Conservation (phyloP, 2,329 filamentous ascomycete species). For the Stachybotrys chartarum region DNA sequence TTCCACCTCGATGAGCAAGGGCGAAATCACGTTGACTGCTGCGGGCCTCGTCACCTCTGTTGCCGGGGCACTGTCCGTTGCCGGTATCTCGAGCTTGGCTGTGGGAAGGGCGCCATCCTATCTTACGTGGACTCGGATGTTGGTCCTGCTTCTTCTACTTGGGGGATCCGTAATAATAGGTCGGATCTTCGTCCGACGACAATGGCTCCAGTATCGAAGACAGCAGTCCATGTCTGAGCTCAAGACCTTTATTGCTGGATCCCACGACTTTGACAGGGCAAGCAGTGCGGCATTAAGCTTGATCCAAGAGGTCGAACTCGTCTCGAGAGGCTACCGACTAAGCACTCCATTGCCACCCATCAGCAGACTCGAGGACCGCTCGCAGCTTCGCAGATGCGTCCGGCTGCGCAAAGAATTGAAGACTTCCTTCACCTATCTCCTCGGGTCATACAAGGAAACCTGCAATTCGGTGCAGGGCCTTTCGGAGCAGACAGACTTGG, state of each 20-base stretch:
- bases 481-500: conserved; percentile 72
- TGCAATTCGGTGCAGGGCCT: conserved; percentile 63
- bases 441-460: conserved; percentile 66
- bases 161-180: conserved; percentile 48
- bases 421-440: conserved; percentile 59
- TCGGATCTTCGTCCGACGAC: conserved; percentile 67
- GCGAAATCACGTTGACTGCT: conserved; percentile 27
- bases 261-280: conserved; percentile 75
- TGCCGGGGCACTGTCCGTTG: conserved; percentile 52
- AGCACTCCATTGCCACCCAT: conserved; percentile 89
- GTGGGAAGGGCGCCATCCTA: conserved; percentile 42
- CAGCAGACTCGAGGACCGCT: conserved; percentile 78
- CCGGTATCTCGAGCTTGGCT: conserved; percentile 67
- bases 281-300: conserved; percentile 70
- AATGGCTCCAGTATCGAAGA: conserved; percentile 74
- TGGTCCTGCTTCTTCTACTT: conserved; percentile 40
- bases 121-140: conserved; percentile 49
- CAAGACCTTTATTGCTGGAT: conserved; percentile 60
- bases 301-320: conserved; percentile 91
- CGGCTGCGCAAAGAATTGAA: conserved; percentile 72
- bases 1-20: conserved; percentile 5
- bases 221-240: conserved; percentile 67
- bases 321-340: conserved; percentile 83
- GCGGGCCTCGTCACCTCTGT: conserved; percentile 42
- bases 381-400: conserved; percentile 70